A percentile compares a stretch with the other conserved stretches of the same genome.
Conservation (phyloP, 148 eudicot species). For the Rhododendron vialii region DNA sequence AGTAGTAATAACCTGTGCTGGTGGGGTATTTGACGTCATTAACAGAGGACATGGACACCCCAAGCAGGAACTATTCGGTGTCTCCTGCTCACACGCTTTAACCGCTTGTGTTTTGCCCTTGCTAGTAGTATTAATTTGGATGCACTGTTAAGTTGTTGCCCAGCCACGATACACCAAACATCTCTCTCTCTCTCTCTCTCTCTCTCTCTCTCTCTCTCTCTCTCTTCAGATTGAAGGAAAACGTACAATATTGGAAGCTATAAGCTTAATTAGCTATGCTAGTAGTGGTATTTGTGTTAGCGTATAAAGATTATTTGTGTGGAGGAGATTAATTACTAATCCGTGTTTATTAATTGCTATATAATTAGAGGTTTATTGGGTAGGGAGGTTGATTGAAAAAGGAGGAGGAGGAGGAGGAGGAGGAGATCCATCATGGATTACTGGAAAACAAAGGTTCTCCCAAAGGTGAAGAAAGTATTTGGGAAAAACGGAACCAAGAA, state of each 20-base stretch:
- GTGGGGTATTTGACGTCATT: slow-evolving; percentile 9
- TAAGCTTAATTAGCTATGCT: not conserved
- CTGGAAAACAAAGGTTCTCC: slow-evolving; percentile 72
- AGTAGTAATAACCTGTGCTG: not conserved
- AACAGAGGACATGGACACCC: not conserved
- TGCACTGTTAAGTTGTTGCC: not conserved
- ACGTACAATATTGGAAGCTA: not conserved
- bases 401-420: not conserved
- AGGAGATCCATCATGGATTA: slow-evolving; percentile 33
- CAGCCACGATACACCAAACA: not conserved
- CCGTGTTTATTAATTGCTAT: not conserved
- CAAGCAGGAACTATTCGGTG: not conserved
- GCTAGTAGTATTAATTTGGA: not conserved
- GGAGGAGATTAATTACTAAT: not conserved
- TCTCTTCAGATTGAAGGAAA: not conserved
- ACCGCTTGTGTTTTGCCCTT: slow-evolving; percentile 11
- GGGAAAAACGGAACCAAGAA: slow-evolving; percentile 55
- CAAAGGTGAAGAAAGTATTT: slow-evolving; percentile 68
- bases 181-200: slow-evolving; percentile 1
- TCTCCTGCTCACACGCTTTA: not conserved
- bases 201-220: slow-evolving; percentile 9
- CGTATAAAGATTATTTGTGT: not conserved
- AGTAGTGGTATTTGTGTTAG: not conserved
- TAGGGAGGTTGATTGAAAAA: not conserved
- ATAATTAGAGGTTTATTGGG: not conserved